A percentile compares a stretch with the other conserved stretches of the same genome.
Evolutionary conservation across 176 grass and related monocot species (phyloP).

Genomic region (Rhipidocladum racemiflorum): DNA sequence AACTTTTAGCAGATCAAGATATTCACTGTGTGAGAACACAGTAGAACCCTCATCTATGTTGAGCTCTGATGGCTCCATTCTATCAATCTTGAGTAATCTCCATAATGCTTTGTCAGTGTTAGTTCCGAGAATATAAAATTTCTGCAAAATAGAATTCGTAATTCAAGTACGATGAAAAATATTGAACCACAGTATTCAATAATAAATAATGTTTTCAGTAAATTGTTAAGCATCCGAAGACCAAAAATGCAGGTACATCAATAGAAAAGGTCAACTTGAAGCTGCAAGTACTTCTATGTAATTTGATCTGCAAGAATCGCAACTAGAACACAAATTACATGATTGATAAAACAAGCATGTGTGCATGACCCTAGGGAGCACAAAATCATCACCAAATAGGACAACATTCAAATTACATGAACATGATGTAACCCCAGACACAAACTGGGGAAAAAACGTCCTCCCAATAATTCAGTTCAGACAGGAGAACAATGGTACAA

Average conservation of each 20-base stretch:
- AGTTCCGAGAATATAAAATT: constrained; percentile 85
- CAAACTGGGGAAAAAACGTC: background rate
- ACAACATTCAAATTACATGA: background rate
- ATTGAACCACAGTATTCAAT: background rate
- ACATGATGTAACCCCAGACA: background rate
- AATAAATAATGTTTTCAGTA: constrained; percentile 13
- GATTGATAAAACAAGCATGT: background rate
- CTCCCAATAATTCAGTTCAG: background rate
- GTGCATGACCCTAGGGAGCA: background rate
- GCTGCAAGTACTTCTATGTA: background rate
- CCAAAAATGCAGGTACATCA: background rate
- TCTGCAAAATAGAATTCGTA: constrained; percentile 49
- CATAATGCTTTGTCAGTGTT: constrained; percentile 63
- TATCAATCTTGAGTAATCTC: constrained; percentile 92
- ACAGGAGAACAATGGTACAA: background rate
- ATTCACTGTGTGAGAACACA: constrained; percentile 56
- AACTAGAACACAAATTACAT: background rate
- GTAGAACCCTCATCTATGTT: constrained; percentile 64
- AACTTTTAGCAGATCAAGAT: constrained; percentile 58
- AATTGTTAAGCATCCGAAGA: constrained; percentile 1
- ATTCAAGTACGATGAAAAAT: constrained; percentile 14
- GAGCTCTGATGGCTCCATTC: constrained; percentile 71
- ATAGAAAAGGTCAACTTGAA: background rate
- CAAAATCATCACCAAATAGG: background rate
- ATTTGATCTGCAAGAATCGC: background rate